Evolutionary conservation across 1,139 yeast genomes (phyloP).

Genomic region (Blastobotrys petasosporus): DNA sequence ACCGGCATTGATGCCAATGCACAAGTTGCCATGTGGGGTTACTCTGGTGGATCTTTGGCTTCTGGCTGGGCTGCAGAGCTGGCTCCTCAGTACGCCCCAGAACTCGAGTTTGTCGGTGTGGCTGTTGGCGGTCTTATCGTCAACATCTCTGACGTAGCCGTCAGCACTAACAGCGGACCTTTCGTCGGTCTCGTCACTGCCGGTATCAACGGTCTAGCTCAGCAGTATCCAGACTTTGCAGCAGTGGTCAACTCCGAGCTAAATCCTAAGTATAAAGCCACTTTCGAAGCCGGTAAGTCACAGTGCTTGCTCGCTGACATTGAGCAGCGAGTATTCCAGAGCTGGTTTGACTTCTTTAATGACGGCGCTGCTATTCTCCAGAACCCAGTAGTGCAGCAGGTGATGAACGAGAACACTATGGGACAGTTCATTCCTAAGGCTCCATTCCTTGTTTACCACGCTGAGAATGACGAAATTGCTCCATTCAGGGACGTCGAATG

Average conservation of each 20-base stretch:
- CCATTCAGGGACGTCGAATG: constrained; percentile 21
- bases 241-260: constrained; percentile 13
- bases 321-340: constrained; percentile 16
- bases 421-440: constrained; percentile 23
- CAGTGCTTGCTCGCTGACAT: constrained; percentile 19
- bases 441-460: constrained; percentile 29
- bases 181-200: constrained; percentile 27
- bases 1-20: constrained; percentile 18
- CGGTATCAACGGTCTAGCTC: constrained; percentile 27
- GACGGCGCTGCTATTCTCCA: constrained; percentile 17
- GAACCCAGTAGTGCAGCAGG: constrained; percentile 12
- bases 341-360: constrained; percentile 19
- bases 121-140: constrained; percentile 15
- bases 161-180: constrained; percentile 13
- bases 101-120: constrained; percentile 14
- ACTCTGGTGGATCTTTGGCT: constrained; percentile 32
- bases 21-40: constrained; percentile 24
- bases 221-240: constrained; percentile 26
- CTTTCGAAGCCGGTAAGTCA: constrained; percentile 14
- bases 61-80: constrained; percentile 32
- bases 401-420: constrained; percentile 19
- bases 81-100: constrained; percentile 29
- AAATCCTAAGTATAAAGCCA: constrained; percentile 11
- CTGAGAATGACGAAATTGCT: constrained; percentile 27
- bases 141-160: constrained; percentile 16